Percentiles rank a stretch among this genome's conserved stretches.
phyloP scores from a whole-genome alignment of 129 eudicot species.

The Tagetes patula region DNA sequence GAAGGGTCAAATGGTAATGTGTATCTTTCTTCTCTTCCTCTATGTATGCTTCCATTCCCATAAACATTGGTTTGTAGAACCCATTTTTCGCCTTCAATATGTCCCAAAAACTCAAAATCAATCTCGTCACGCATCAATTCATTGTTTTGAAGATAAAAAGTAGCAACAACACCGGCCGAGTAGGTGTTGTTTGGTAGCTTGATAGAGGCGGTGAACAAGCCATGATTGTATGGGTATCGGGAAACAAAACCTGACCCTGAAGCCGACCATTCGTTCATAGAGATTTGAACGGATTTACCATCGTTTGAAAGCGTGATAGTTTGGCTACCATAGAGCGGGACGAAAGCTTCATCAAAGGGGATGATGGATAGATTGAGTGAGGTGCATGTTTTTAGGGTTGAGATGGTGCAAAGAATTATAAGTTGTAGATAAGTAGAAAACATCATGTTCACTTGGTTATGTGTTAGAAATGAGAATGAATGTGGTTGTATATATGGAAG shows the following conservation, averaged over 20 bases:
- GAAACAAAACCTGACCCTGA: conserved; percentile 34
- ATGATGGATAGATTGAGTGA: conserved; percentile 13
- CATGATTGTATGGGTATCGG: conserved; percentile 23
- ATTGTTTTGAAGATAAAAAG: conserved; percentile 26
- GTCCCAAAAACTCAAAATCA: conserved; percentile 48
- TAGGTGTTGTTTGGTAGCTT: conserved; percentile 31
- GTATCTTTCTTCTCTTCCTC: conserved; percentile 50
- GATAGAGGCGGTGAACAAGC: conserved; percentile 30
- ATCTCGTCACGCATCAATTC: conserved; percentile 36
- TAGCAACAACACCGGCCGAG: conserved; percentile 31
- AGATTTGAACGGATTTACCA: conserved; percentile 49
- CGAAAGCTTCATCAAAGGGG: conserved; percentile 27
- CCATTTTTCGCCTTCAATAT: conserved; percentile 34
- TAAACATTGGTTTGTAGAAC: conserved; percentile 42
- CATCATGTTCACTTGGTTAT: conserved; percentile 10
- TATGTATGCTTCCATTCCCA: conserved; percentile 37
- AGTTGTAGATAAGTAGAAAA: conserved; percentile 19
- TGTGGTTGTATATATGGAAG: neutral
- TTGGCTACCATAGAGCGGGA: conserved; percentile 44
- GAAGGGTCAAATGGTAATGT: conserved; percentile 45
- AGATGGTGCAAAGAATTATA: conserved; percentile 18
- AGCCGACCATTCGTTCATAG: conserved; percentile 47
- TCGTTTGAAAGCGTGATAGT: conserved; percentile 41
- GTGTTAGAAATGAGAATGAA: conserved; percentile 11
- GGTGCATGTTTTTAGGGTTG: conserved; percentile 11